Evolutionary conservation across 257 asterid genomes (phyloP).

Genomic region (Lithospermum erythrorhizon): DNA sequence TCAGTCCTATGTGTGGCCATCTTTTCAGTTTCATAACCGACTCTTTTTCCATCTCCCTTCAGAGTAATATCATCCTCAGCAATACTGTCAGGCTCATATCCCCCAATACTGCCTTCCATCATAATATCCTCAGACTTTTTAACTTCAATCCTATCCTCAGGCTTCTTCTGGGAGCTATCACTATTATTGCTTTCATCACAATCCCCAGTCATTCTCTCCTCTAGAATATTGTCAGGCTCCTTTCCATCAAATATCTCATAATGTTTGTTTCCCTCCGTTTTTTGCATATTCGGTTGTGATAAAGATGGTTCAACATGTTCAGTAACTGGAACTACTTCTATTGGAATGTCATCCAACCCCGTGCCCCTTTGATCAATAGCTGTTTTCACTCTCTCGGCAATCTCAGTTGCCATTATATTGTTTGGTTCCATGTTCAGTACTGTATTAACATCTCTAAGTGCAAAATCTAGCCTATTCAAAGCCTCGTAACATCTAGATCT

Average conservation of each 20-base stretch:
- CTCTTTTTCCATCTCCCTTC: not conserved
- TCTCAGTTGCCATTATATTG: slow-evolving; percentile 70
- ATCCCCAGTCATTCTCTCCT: slow-evolving; percentile 11
- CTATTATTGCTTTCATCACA: slow-evolving; percentile 12
- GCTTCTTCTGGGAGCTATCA: slow-evolving; percentile 8
- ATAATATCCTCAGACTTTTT: slow-evolving; percentile 27
- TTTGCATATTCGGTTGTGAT: slow-evolving; percentile 32
- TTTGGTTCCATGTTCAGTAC: slow-evolving; percentile 61
- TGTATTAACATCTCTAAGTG: slow-evolving; percentile 49
- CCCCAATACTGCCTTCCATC: slow-evolving; percentile 5
- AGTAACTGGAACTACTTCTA: slow-evolving; percentile 33
- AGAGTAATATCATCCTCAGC: not conserved
- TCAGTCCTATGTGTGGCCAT: not conserved
- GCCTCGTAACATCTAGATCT: slow-evolving; percentile 90
- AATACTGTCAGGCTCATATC: not conserved
- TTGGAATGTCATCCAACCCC: slow-evolving; percentile 18
- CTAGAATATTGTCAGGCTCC: not conserved
- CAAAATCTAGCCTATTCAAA: slow-evolving; percentile 57
- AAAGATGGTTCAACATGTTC: slow-evolving; percentile 40
- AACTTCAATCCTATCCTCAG: slow-evolving; percentile 8
- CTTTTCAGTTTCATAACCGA: slow-evolving; percentile 2
- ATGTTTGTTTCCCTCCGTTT: slow-evolving; percentile 33
- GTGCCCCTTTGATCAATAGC: slow-evolving; percentile 31
- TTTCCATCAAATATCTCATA: slow-evolving; percentile 9
- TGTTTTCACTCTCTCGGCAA: slow-evolving; percentile 50